Evolutionary conservation across 345 rosid species (phyloP).

Genomic region (Eutrema japonicum): DNA sequence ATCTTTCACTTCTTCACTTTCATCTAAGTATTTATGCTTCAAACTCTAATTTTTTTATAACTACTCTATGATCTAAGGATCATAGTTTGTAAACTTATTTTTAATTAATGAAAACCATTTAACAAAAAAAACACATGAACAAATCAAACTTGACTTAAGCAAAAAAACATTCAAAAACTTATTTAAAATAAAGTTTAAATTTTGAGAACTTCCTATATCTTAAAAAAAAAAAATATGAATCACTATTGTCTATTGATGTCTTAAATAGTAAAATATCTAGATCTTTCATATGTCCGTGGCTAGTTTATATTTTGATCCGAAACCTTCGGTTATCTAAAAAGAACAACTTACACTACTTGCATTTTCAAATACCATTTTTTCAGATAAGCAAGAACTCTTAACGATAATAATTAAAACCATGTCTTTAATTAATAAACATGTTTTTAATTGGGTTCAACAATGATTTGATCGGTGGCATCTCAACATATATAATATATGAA

Average conservation of each 20-base stretch:
- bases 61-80: too few species aligned
- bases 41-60: too few species aligned
- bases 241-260: background rate
- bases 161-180: background rate
- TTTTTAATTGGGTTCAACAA: background rate
- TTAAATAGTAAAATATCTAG: background rate
- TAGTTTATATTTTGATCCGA: background rate
- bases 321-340: background rate
- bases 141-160: background rate
- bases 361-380: background rate
- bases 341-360: background rate
- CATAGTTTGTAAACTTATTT: too few species aligned
- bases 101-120: too few species aligned
- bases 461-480: constrained; percentile 1
- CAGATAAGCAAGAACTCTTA: background rate
- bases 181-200: too few species aligned
- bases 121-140: background rate
- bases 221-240: background rate
- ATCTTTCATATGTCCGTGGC: background rate
- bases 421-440: background rate
- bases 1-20: too few species aligned
- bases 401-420: background rate
- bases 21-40: too few species aligned
- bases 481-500: too few species aligned
- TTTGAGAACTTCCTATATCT: background rate